phyloP scores from a whole-genome alignment of 148 eudicot species.

The Camellia japonica region DNA sequence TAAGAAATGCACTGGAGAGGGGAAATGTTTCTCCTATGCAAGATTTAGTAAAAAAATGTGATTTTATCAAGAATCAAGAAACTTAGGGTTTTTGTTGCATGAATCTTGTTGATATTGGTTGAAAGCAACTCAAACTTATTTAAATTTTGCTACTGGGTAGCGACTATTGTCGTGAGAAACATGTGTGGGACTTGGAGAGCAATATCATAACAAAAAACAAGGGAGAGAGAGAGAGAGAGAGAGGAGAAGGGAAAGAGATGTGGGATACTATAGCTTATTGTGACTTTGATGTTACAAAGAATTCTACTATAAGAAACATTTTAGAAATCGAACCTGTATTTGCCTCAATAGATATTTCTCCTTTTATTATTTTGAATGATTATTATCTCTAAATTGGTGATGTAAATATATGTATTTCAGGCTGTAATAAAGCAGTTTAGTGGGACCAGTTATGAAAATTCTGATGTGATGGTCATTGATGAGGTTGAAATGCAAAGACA shows the following conservation, averaged over 20 bases:
- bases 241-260: too few species aligned
- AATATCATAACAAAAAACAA: neutral
- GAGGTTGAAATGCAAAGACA: constrained; percentile 90
- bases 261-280: neutral
- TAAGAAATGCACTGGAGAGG: neutral
- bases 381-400: constrained; percentile 11
- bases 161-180: neutral
- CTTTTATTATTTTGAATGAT: neutral
- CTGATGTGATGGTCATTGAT: constrained; percentile 81
- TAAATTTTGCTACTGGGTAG: neutral
- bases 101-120: neutral
- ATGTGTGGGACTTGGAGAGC: neutral
- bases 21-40: neutral
- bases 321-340: neutral
- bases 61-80: neutral
- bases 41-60: neutral
- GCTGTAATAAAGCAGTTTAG: constrained; percentile 94
- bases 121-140: neutral
- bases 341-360: neutral
- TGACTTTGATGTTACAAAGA: neutral
- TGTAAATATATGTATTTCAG: constrained; percentile 36
- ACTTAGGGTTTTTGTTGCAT: neutral
- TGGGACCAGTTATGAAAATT: constrained; percentile 80
- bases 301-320: neutral
- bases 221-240: neutral